Base-by-base conservation (phyloP, 2,329 filamentous ascomycete species). In the Purpureocillium lavendulum region DNA sequence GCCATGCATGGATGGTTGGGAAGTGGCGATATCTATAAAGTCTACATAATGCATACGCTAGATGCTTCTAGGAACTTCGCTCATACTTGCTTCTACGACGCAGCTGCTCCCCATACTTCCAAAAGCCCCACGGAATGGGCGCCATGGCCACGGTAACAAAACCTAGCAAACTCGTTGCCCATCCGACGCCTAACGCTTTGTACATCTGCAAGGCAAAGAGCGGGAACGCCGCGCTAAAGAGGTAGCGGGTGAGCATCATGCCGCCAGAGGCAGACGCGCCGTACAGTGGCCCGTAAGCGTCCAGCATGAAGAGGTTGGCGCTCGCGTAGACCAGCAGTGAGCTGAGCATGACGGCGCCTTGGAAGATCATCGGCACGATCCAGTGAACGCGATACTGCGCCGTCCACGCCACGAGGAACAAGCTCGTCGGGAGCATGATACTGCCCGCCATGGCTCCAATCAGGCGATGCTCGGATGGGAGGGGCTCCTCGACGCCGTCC, bases 371-470 rank as follows among this genome's bases (percentile, higher is more conserved):
- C 21, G 52, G 52, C 7, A 51, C 48, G 15, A 49, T 41, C 48
- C 50, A 54, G 37, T 52, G 48, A 3, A 49, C 47, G 7, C 38
- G 42, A 35, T 41, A 41, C 31, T 54, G 44, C 6, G 50, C 51
- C 4, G 80, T 83, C 80, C 80, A 84, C 1, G 78, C 80, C 48
- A 83, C 82, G 67, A 75, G 77, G 65, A 84, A 82, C 14, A 84
- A 63, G 4, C 79, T 76, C 14, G 80, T 54, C 3, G 82, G 82
- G 4, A 87, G 62, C 4, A 72, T 63, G 15, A 83, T 55, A 12
- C 73, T 74, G 9, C 81, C 83, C 29, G 84, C 52, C 45, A 84
- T 71, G 35, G 71, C 71, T 5, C 75, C 69, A 0, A 75, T 73
- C 2, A 88, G 65, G 15, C 83, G 71, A 9, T 78, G 72, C 59